phyloP scores from a whole-genome alignment of 768 basidiomycete species.

The Mycena amicta region DNA sequence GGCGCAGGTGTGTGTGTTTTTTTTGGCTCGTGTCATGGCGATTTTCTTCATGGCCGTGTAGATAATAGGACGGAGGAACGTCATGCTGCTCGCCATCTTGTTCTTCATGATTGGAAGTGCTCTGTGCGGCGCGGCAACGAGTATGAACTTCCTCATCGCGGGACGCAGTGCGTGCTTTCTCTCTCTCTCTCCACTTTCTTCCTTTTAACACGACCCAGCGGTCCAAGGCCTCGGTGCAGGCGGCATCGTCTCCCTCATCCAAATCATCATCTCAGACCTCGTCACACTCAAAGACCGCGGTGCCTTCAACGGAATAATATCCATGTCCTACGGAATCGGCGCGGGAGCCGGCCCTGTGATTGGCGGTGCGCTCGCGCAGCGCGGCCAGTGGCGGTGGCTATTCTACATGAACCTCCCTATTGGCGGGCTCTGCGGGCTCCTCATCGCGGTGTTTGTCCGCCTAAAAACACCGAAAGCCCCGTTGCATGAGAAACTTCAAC shows the following conservation, averaged over 20 bases:
- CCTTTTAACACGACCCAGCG: slow-evolving; percentile 23
- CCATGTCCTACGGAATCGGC: slow-evolving; percentile 33
- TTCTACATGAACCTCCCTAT: slow-evolving; percentile 43
- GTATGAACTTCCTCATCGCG: slow-evolving; percentile 45
- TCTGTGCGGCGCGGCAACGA: slow-evolving; percentile 43
- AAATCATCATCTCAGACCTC: slow-evolving; percentile 48
- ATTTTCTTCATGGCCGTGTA: neutral
- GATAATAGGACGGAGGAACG: slow-evolving; percentile 42
- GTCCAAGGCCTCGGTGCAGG: slow-evolving; percentile 45
- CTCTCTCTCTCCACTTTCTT: neutral
- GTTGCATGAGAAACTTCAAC: slow-evolving; percentile 29
- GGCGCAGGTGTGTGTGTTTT: slow-evolving; percentile 17
- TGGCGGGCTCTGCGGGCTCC: slow-evolving; percentile 23
- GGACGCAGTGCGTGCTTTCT: slow-evolving; percentile 35
- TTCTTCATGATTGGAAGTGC: slow-evolving; percentile 49
- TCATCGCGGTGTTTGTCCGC: slow-evolving; percentile 28
- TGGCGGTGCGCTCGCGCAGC: slow-evolving; percentile 34
- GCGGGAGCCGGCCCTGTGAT: slow-evolving; percentile 25
- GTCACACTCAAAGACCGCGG: slow-evolving; percentile 51
- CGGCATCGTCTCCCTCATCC: slow-evolving; percentile 35
- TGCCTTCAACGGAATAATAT: slow-evolving; percentile 37
- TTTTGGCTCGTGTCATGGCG: neutral
- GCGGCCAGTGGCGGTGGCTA: slow-evolving; percentile 43
- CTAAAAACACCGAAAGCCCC: slow-evolving; percentile 29
- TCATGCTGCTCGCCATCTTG: slow-evolving; percentile 33